Percentiles rank a stretch among this genome's conserved stretches.
Conservation (phyloP, 352 stramenopile genomes). For the Phytophthora uliginosa region DNA sequence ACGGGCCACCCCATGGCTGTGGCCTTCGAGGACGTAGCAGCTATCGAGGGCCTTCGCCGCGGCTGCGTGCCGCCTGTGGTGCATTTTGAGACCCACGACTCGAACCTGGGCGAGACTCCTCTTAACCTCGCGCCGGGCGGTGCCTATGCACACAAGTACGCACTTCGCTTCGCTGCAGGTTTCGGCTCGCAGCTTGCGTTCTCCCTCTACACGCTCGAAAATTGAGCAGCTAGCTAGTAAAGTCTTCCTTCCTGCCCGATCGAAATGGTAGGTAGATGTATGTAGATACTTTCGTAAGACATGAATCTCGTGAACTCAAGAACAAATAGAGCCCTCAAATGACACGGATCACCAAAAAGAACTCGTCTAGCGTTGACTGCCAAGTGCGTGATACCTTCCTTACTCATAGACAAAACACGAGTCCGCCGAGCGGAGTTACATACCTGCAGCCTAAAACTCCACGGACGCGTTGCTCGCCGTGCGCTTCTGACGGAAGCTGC, state of each 20-base stretch:
- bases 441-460: slow-evolving; percentile 55
- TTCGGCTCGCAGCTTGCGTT: slow-evolving; percentile 98
- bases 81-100: slow-evolving; percentile 92
- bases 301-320: background rate
- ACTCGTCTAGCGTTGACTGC: background rate
- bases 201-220: slow-evolving; percentile 92
- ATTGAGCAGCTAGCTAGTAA: slow-evolving; percentile 21
- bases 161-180: slow-evolving; percentile 96
- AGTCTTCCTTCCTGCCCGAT: slow-evolving; percentile 13
- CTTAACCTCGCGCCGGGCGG: slow-evolving; percentile 72
- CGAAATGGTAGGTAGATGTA: slow-evolving; percentile 12
- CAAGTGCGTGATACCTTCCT: slow-evolving; percentile 22
- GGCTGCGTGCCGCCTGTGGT: slow-evolving; percentile 92
- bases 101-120: slow-evolving; percentile 58
- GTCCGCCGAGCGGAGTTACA: slow-evolving; percentile 23
- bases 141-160: slow-evolving; percentile 90
- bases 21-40: slow-evolving; percentile 97
- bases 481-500: slow-evolving; percentile 53
- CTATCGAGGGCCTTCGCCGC: slow-evolving; percentile 92
- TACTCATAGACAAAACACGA: slow-evolving; percentile 34
- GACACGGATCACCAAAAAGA: slow-evolving; percentile 24
- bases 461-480: slow-evolving; percentile 67
- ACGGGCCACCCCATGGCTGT: slow-evolving; percentile 98
- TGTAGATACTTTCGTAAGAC: slow-evolving; percentile 12
- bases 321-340: slow-evolving; percentile 16